Conservation (phyloP, 805 yeast genomes). For the Kazachstania taianensis region DNA sequence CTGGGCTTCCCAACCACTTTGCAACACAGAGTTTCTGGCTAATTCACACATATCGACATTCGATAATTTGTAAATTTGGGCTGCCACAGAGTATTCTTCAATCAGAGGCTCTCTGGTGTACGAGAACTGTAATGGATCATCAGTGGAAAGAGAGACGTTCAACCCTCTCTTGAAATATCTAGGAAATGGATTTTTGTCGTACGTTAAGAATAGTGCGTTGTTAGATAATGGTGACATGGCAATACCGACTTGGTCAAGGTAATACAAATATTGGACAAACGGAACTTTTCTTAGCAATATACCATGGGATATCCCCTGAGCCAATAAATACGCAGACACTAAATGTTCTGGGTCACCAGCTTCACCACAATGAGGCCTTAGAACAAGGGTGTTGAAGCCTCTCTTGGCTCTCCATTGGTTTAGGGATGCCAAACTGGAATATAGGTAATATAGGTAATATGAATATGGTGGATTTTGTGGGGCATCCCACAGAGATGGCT, state of each 20-base stretch:
- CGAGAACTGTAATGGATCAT: constrained; percentile 95
- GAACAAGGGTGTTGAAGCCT: constrained; percentile 79
- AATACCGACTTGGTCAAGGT: constrained; percentile 88
- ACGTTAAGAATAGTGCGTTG: constrained; percentile 89
- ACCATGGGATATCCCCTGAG: constrained; percentile 94
- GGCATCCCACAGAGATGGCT: constrained; percentile 75
- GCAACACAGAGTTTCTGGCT: constrained; percentile 84
- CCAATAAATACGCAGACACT: constrained; percentile 75
- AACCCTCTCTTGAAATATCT: constrained; percentile 85
- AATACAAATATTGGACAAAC: constrained; percentile 85
- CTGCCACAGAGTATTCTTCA: constrained; percentile 97
- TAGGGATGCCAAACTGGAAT: constrained; percentile 75
- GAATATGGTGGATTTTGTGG: constrained; percentile 92
- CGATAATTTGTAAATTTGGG: constrained; percentile 89
- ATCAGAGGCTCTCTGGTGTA: constrained; percentile 95
- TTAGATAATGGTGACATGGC: constrained; percentile 98
- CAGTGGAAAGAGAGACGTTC: constrained; percentile 90
- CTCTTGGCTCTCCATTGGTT: constrained; percentile 72
- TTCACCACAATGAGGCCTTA: constrained; percentile 97
- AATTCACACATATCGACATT: constrained; percentile 96
- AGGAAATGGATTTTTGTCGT: constrained; percentile 94
- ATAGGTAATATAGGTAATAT: constrained; percentile 82
- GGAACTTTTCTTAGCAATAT: constrained; percentile 89
- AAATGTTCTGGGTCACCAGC: constrained; percentile 99
- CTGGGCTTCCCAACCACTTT: constrained; percentile 86